These are phyloP conservation scores for Deakozyma indianensis DNA, from an alignment of 805 yeast genomes.

Conservation along the genomic window DNA sequence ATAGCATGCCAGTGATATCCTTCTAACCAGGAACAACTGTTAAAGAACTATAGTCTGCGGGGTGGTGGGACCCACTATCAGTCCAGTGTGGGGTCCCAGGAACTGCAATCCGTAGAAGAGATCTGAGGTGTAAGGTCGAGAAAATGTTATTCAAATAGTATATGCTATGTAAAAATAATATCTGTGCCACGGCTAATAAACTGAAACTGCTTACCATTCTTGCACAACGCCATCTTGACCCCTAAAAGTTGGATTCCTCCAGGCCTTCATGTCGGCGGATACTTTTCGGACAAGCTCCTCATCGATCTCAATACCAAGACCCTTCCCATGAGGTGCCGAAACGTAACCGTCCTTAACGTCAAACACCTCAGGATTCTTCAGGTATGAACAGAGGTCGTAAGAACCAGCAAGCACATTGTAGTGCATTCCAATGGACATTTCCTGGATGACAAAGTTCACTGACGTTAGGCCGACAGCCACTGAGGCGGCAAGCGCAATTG, in stretches of 20 bases:
- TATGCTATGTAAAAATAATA: no score
- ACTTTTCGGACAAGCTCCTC: conserved; percentile 15
- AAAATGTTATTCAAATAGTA: not conserved
- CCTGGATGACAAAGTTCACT: conserved; percentile 15
- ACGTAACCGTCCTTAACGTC: conserved; percentile 14
- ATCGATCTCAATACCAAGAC: conserved; percentile 17
- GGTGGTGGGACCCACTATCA: no score
- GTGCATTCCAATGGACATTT: conserved; percentile 18
- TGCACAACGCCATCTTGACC: conserved; percentile 17
- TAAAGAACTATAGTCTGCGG: no score
- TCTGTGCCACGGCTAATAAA: no score
- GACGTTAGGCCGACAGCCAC: conserved; percentile 14
- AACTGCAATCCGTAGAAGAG: no score
- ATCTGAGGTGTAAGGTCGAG: no score
- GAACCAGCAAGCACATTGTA: conserved; percentile 13
- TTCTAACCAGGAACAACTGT: no score
- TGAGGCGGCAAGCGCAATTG: conserved; percentile 18
- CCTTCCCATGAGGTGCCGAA: conserved; percentile 13
- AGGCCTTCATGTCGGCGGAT: conserved; percentile 10
- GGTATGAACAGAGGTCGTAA: conserved; percentile 14
- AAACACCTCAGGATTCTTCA: conserved; percentile 13
- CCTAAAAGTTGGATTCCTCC: conserved; percentile 18
- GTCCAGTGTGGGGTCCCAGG: no score
- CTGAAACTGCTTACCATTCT: conserved; percentile 16
- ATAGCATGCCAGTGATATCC: no score